Percentiles rank a stretch among this genome's conserved stretches.
Conservation (phyloP, 2,329 filamentous ascomycete species). For the Zymoseptoria pseudotritici region DNA sequence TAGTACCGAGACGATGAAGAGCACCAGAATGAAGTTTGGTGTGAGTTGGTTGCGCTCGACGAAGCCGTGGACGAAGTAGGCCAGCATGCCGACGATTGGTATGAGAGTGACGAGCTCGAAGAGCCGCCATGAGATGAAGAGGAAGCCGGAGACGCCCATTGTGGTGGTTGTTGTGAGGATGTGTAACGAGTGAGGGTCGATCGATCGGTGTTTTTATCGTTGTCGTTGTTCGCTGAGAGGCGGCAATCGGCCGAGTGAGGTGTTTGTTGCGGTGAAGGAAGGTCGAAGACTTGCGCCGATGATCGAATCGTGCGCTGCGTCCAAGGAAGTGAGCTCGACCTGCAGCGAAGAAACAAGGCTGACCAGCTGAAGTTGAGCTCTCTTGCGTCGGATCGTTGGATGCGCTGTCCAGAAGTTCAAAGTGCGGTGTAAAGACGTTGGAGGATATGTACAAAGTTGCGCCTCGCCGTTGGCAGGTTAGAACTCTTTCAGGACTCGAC, state of each 20-base stretch:
- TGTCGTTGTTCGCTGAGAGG: not conserved
- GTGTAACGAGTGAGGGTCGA: not conserved
- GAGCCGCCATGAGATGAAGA: conserved; percentile 56
- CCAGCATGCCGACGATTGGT: conserved; percentile 56
- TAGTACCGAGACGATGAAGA: conserved; percentile 58
- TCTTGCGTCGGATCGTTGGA: not conserved
- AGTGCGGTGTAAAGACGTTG: not conserved
- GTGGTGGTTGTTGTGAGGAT: not conserved
- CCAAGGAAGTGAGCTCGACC: not conserved
- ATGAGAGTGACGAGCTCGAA: conserved; percentile 56
- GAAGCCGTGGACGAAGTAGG: conserved; percentile 56
- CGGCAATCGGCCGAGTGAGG: not conserved
- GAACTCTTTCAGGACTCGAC: not conserved
- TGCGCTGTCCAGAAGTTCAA: not conserved
- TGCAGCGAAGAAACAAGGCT: not conserved
- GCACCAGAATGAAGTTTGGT: conserved; percentile 52
- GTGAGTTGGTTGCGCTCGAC: conserved; percentile 51
- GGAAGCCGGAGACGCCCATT: conserved; percentile 47
- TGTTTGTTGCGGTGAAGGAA: not conserved
- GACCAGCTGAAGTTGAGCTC: not conserved
- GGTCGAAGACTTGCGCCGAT: not conserved
- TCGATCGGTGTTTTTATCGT: not conserved
- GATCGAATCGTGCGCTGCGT: not conserved
- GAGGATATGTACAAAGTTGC: not conserved
- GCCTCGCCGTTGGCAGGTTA: not conserved